Percentiles rank a stretch among this genome's conserved stretches.
These are phyloP conservation scores for Platanthera guangdongensis DNA, from an alignment of 106 monocot genomes.

Conservation along the genomic window DNA sequence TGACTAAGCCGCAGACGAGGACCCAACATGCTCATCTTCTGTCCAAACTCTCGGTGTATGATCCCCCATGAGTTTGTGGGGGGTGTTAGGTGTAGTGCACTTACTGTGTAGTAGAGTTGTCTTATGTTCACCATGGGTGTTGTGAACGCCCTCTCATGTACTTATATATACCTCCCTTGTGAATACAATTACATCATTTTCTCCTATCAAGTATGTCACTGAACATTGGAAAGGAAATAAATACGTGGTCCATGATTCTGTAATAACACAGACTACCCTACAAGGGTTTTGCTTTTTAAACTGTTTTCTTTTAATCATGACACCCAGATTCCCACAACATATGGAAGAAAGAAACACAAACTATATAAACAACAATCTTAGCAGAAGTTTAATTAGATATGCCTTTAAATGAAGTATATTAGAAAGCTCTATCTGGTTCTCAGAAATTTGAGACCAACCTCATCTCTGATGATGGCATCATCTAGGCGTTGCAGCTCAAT, in stretches of 20 bases:
- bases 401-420: not conserved
- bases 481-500: constrained; percentile 87
- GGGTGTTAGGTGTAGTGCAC: too few species aligned
- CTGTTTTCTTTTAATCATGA: not conserved
- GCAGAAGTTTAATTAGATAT: not conserved
- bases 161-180: too few species aligned
- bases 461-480: constrained; percentile 78
- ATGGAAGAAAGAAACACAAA: not conserved
- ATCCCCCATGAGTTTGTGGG: too few species aligned
- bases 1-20: too few species aligned
- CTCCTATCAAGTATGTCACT: not conserved
- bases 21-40: too few species aligned
- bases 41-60: too few species aligned
- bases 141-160: too few species aligned
- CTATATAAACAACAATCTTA: not conserved
- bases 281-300: not conserved
- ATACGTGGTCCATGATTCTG: not conserved
- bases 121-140: too few species aligned
- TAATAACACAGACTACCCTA: not conserved
- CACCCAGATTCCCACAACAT: not conserved
- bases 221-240: not conserved
- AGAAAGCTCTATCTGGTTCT: not conserved
- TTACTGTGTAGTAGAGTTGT: too few species aligned
- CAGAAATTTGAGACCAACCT: constrained; percentile 27
- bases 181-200: too few species aligned